These are phyloP conservation scores for Ustilago xerochloae DNA, from an alignment of 1,284 basidiomycete genomes.

Conservation along the genomic window DNA sequence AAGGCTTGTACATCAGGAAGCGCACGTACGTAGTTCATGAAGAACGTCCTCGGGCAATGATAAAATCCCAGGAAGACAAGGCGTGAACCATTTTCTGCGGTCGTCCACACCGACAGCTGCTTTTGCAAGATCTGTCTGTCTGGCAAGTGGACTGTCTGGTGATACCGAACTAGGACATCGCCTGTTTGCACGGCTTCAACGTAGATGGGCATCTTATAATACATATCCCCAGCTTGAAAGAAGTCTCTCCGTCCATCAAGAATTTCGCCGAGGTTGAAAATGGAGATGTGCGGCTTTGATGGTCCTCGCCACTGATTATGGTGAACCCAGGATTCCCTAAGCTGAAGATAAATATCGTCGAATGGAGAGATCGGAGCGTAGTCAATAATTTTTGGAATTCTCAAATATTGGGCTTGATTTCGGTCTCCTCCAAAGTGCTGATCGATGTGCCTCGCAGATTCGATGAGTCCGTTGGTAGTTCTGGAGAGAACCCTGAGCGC, in stretches of 20 bases:
- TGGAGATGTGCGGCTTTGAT: background rate
- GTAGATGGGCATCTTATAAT: background rate
- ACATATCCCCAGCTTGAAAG: background rate
- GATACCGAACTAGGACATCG: background rate
- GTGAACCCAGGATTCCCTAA: background rate
- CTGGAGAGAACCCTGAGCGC: too few species aligned
- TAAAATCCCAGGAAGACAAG: background rate
- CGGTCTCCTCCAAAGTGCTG: background rate
- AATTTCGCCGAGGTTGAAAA: background rate
- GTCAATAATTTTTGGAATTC: background rate
- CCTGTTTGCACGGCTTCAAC: background rate
- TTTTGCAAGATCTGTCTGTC: background rate
- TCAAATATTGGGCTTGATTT: background rate
- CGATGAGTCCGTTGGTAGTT: background rate
- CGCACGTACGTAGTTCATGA: background rate
- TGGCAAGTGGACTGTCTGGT: background rate
- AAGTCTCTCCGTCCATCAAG: background rate
- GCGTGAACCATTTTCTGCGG: background rate
- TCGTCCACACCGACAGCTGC: background rate
- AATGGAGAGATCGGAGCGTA: background rate
- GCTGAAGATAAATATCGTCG: background rate
- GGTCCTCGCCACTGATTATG: background rate
- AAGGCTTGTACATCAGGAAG: background rate
- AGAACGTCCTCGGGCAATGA: background rate
- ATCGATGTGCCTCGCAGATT: background rate